Evolutionary conservation across 805 yeast genomes (phyloP).

Genomic region (Hagleromyces aurorensis): DNA sequence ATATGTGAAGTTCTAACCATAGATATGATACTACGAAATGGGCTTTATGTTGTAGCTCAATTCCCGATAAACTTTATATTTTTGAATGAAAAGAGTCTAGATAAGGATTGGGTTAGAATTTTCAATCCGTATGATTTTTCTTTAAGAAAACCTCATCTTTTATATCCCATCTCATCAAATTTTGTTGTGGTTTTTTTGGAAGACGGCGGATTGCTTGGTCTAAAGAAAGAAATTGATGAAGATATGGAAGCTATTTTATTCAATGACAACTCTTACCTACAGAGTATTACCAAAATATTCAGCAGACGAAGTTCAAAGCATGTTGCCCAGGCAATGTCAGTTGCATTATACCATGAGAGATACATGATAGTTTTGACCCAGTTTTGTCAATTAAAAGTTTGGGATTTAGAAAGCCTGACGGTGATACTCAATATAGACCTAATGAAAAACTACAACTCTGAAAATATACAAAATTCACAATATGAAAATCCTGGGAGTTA

Average conservation of each 20-base stretch:
- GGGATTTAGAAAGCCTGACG: constrained; percentile 21
- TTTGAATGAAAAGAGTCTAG: constrained; percentile 5
- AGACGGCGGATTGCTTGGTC: constrained; percentile 71
- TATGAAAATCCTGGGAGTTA: constrained; percentile 29
- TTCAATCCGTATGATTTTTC: constrained; percentile 62
- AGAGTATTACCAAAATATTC: constrained; percentile 28
- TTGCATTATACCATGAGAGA: constrained; percentile 13
- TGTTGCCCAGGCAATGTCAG: constrained; percentile 19
- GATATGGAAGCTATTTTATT: constrained; percentile 41
- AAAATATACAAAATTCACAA: constrained; percentile 8
- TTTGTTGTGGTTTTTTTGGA: constrained; percentile 51
- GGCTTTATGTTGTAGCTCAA: constrained; percentile 15
- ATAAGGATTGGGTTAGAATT: constrained; percentile 53
- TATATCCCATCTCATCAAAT: constrained; percentile 39
- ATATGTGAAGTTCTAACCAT: constrained; percentile 9
- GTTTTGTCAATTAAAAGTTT: constrained; percentile 22
- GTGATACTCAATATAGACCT: constrained; percentile 17
- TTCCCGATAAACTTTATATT: constrained; percentile 22
- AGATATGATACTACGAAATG: constrained; percentile 23
- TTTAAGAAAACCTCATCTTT: constrained; percentile 45
- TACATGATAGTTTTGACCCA: constrained; percentile 24
- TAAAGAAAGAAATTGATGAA: constrained; percentile 26
- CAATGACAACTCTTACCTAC: constrained; percentile 44
- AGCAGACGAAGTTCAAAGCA: constrained; percentile 9
- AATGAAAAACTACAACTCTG: constrained; percentile 11